These are phyloP conservation scores for Pestalotiopsis sp. DNA, from an alignment of 2,329 filamentous ascomycete species.

Conservation along the genomic window DNA sequence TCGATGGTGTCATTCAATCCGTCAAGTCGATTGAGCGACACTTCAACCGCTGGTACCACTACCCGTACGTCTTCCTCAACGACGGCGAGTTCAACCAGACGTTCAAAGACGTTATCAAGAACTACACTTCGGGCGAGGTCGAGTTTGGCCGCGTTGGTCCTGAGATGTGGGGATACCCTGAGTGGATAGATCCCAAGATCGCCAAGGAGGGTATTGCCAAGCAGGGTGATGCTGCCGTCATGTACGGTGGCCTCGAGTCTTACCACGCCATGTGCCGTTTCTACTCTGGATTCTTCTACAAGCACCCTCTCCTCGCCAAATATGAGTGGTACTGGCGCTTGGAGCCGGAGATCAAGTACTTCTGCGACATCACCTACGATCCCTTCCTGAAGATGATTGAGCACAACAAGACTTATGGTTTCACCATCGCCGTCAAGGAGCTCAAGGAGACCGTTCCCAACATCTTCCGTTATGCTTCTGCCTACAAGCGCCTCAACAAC, in stretches of 20 bases:
- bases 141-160: constrained; percentile 94
- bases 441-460: constrained; percentile 97
- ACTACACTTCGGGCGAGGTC: constrained; percentile 84
- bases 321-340: constrained; percentile 99
- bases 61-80: constrained; percentile 98
- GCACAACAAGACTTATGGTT: constrained; percentile 95
- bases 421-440: constrained; percentile 98
- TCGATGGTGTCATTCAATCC: constrained; percentile 94
- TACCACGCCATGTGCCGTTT: constrained; percentile 99
- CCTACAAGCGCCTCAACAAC: constrained; percentile 92
- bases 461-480: constrained; percentile 97
- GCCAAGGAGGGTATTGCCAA: constrained; percentile 95
- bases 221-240: constrained; percentile 95
- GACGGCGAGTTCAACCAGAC: constrained; percentile 95
- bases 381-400: constrained; percentile 95
- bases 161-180: constrained; percentile 93
- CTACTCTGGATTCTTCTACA: constrained; percentile 98
- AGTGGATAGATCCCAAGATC: constrained; percentile 93
- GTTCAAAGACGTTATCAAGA: constrained; percentile 85
- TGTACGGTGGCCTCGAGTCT: constrained; percentile 98
- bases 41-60: constrained; percentile 99
- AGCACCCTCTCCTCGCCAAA: constrained; percentile 90
- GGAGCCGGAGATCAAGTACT: constrained; percentile 99
- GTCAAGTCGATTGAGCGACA: constrained; percentile 97
- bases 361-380: constrained; percentile 99